Evolutionary conservation across 2,329 filamentous ascomycete genomes (phyloP), one percentile per base, ranked within the genome.

Genomic region (Sarocladiaceae sp.): DNA sequence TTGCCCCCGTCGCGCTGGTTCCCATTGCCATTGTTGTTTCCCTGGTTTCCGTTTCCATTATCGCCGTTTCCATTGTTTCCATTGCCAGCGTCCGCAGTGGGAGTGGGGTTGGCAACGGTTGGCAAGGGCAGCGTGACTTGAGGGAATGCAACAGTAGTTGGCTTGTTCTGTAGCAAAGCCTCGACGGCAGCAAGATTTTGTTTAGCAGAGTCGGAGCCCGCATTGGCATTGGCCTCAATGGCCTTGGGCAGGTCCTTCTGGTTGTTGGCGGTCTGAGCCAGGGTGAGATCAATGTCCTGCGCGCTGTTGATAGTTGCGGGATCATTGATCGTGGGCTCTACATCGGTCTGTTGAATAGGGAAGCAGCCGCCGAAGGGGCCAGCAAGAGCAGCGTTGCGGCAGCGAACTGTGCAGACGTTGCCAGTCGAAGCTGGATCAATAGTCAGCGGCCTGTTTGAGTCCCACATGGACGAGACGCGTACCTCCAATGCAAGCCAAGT

Each of bases 281-380:
- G 50, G 33, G 79, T 64, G 13, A 56, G 65, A 2, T 70, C 58
- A 5, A 76, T 58, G 2, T 61, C 66, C 49, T 73, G 63, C 0
- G 56, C 57, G 0, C 76, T 79, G 4, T 54, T 46, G 53, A 81
- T 72, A 41, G 61, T 63, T 39, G 61, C 55, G 3, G 71, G 60
- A 1, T 59, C 66, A 61, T 76, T 76, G 45, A 55, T 56, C 40
- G 58, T 67, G 35, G 66, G 47, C 0, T 58, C 52, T 1, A 53
- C 49, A 18, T 78, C 76, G 23, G 62, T 61, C 54, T 82, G 78
- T 57, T 78, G 71, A 15, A 80, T 68, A 2, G 75, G 62, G 55
- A 80, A 73, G 59, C 77, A 81, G 42, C 76, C 71, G 31, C 73
- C 73, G 45, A 80, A 80, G 11, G 74, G 74, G 4, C 75, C 74